Evolutionary conservation across 352 stramenopile species (phyloP), one percentile per base, ranked within the genome.

Genomic region (Pythium monospermum): DNA sequence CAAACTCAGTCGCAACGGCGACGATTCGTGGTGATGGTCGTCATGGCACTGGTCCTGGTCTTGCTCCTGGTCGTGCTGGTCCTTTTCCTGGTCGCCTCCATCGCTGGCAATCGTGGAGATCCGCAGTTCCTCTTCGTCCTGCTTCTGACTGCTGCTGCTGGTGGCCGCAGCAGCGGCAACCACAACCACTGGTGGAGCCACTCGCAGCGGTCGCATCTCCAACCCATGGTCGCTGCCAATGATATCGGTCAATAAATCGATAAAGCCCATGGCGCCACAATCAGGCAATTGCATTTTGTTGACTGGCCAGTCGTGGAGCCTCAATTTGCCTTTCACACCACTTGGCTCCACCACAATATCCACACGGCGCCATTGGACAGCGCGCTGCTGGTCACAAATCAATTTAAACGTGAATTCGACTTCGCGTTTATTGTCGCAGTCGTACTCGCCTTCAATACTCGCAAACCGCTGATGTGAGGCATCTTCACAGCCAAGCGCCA

Each of bases 281-380:
- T 76, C 77, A 6, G 64, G 58, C 31, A 66, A 68, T 48, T 89
- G 74, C 72, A 84, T 85, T 57, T 89, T 89, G 68, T 71, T 83
- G 49, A 89, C 81, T 11, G 73, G 54, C 81, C 81, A 91, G 66
- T 87, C 78, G 44, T 91, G 81, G n/a, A 91, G 67, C 10, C 73
- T 71, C 50, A 86, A 53, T 36, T 87, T 84, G 15, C 76, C 78
- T 50, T 85, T 86, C 38, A 89, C 57, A 6, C 76, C 74, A 19
- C 61, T 65, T 6, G 72, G 73, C 41, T 87, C 65, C 37, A 92
- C 76, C 16, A 74, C 71, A 16, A 89, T 58, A 32, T 89, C 73
- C 53, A 89, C 74, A 5, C 81, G 73, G 39, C 77, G 64, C 77
- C 77, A 89, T 1, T 62, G 57, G 41, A 89, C 53, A 6, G 71